These are phyloP conservation scores for Vaccinium macrocarpon DNA, from an alignment of 148 eudicot species.

Conservation along the genomic window DNA sequence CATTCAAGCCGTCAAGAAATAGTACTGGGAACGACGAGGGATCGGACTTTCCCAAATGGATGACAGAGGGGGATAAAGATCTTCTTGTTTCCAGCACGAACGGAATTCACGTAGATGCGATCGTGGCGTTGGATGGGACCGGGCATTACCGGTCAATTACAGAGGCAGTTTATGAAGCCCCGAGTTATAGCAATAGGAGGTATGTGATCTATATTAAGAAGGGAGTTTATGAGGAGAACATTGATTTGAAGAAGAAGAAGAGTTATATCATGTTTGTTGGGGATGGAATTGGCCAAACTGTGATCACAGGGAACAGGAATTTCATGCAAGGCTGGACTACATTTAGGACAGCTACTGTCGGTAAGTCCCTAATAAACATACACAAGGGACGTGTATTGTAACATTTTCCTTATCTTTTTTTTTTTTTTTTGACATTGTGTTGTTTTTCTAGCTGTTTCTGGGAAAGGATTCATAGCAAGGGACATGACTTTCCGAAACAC, in stretches of 20 bases:
- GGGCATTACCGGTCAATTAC: conserved; percentile 52
- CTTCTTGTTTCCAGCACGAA: conserved; percentile 34
- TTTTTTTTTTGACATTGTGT: background rate
- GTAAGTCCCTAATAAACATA: conserved; percentile 26
- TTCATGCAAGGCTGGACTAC: conserved; percentile 94
- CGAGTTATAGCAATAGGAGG: conserved; percentile 56
- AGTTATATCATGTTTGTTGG: conserved; percentile 79
- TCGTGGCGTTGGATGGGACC: conserved; percentile 67
- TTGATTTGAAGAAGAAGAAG: conserved; percentile 82
- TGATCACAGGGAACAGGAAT: conserved; percentile 60
- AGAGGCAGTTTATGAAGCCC: conserved; percentile 62
- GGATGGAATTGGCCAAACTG: conserved; percentile 75
- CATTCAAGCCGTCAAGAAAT: conserved; percentile 55
- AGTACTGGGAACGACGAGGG: conserved; percentile 6
- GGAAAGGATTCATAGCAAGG: conserved; percentile 76
- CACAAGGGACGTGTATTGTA: no score
- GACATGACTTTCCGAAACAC: conserved; percentile 85
- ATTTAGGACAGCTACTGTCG: conserved; percentile 84
- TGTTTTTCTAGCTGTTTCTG: conserved; percentile 61
- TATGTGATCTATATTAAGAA: conserved; percentile 69
- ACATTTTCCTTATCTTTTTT: background rate
- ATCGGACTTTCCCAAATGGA: conserved; percentile 57
- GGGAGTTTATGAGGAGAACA: conserved; percentile 75
- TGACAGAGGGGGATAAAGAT: conserved; percentile 64
- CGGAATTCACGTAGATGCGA: conserved; percentile 62